Evolutionary conservation across 495 filamentous ascomycete species (phyloP).

Genomic region (Aspergillus haitiensis): DNA sequence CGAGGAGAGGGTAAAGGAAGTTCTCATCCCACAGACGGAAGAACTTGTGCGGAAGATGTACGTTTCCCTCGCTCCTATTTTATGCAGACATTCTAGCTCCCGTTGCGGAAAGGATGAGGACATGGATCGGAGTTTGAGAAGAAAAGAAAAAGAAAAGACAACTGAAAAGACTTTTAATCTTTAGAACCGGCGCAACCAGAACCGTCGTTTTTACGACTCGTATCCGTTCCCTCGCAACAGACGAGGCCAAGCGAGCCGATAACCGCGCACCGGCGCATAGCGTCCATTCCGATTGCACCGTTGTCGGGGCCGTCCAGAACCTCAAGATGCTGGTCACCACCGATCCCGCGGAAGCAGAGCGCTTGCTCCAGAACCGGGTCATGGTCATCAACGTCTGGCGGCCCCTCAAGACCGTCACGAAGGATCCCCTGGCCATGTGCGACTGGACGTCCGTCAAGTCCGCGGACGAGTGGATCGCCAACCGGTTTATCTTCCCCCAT

Average conservation of each 20-base stretch:
- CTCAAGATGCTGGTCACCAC: slow-evolving; percentile 22
- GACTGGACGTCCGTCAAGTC: slow-evolving; percentile 30
- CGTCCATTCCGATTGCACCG: slow-evolving; percentile 27
- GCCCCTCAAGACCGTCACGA: slow-evolving; percentile 54
- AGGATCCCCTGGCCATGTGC: slow-evolving; percentile 53
- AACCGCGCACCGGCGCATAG: slow-evolving; percentile 23
- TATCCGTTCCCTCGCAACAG: slow-evolving; percentile 20
- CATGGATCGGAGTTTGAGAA: too few relatives aligned
- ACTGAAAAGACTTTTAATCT: too few relatives aligned
- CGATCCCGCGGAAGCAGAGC: slow-evolving; percentile 42
- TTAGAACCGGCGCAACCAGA: slow-evolving; percentile 20
- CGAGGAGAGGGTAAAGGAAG: not conserved
- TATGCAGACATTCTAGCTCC: not conserved
- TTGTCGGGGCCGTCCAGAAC: slow-evolving; percentile 16
- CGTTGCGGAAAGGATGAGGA: too few relatives aligned
- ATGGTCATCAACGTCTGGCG: slow-evolving; percentile 69
- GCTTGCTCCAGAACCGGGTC: slow-evolving; percentile 52
- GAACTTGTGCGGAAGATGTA: slow-evolving; percentile 1
- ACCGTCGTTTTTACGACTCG: slow-evolving; percentile 20
- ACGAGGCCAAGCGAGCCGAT: slow-evolving; percentile 17
- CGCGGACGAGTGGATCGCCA: slow-evolving; percentile 17
- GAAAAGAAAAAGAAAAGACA: not conserved
- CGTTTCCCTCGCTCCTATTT: not conserved
- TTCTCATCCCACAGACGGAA: not conserved
- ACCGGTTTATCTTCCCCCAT: slow-evolving; percentile 16